A percentile compares a stretch with the other conserved stretches of the same genome.
phyloP scores from a whole-genome alignment of 306 rosid species.

The Lablab purpureus region DNA sequence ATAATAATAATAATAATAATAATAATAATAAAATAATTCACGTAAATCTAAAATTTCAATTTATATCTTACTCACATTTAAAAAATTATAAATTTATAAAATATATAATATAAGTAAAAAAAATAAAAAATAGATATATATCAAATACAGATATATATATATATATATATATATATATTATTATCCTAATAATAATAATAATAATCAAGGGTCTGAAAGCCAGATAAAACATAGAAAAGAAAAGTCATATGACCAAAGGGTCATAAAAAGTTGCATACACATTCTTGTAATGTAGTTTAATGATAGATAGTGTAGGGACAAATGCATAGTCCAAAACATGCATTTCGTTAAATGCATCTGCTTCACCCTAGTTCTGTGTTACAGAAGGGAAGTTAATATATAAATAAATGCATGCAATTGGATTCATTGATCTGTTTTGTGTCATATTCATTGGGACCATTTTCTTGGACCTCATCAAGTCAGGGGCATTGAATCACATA shows the following conservation, averaged over 20 bases:
- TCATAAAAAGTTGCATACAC: slow-evolving; percentile 32
- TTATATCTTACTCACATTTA: too few relatives aligned
- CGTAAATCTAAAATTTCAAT: too few relatives aligned
- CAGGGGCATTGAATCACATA: slow-evolving; percentile 45
- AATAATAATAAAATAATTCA: too few relatives aligned
- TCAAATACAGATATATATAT: too few relatives aligned
- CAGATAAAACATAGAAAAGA: not conserved
- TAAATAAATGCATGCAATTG: slow-evolving; percentile 27
- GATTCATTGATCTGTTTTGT: slow-evolving; percentile 53
- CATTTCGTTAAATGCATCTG: slow-evolving; percentile 54
- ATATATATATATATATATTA: too few relatives aligned
- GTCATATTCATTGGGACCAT: slow-evolving; percentile 51
- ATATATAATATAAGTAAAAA: too few relatives aligned
- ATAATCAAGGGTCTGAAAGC: too few relatives aligned
- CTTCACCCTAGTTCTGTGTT: not conserved
- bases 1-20: too few relatives aligned
- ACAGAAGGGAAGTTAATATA: slow-evolving; percentile 31
- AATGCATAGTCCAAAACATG: slow-evolving; percentile 45
- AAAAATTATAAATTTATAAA: too few relatives aligned
- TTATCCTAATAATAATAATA: too few relatives aligned
- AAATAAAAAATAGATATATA: too few relatives aligned
- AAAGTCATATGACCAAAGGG: slow-evolving; percentile 6
- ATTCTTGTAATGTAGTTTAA: slow-evolving; percentile 29
- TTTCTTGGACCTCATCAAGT: slow-evolving; percentile 19
- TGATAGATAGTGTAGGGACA: slow-evolving; percentile 37